phyloP scores from a whole-genome alignment of 169 alveolate species.

The Plasmodium coatneyi region DNA sequence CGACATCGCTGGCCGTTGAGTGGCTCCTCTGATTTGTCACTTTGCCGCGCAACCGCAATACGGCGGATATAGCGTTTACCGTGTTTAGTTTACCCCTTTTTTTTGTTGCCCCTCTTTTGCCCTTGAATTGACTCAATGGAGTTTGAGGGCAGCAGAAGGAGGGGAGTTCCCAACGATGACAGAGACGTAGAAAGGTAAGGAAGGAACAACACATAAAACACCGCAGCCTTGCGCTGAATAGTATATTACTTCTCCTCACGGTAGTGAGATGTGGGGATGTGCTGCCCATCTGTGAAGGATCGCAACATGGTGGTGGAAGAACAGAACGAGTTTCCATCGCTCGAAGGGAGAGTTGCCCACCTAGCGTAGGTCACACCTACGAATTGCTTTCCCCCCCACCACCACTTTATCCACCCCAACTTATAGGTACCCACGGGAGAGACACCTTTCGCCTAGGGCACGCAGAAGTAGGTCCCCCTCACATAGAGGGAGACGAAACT shows the following conservation, averaged over 20 bases:
- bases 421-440: neutral
- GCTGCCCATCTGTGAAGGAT: no score
- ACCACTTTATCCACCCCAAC: neutral
- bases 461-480: constrained; percentile 15
- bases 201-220: neutral
- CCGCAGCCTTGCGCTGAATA: neutral
- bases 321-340: neutral
- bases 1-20: neutral
- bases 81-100: neutral
- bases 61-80: neutral
- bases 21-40: neutral
- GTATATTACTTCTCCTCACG: neutral
- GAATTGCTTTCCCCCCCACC: neutral
- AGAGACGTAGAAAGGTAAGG: constrained; percentile 19
- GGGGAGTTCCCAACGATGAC: neutral
- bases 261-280: neutral
- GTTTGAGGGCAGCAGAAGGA: neutral
- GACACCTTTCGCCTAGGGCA: neutral
- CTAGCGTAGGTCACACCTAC: neutral
- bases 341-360: neutral
- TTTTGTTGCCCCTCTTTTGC: neutral
- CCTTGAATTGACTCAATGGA: neutral
- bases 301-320: neutral
- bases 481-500: neutral
- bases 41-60: neutral